Base-by-base conservation (phyloP, 1,284 basidiomycete genomes). In the Trametes versicolor region DNA sequence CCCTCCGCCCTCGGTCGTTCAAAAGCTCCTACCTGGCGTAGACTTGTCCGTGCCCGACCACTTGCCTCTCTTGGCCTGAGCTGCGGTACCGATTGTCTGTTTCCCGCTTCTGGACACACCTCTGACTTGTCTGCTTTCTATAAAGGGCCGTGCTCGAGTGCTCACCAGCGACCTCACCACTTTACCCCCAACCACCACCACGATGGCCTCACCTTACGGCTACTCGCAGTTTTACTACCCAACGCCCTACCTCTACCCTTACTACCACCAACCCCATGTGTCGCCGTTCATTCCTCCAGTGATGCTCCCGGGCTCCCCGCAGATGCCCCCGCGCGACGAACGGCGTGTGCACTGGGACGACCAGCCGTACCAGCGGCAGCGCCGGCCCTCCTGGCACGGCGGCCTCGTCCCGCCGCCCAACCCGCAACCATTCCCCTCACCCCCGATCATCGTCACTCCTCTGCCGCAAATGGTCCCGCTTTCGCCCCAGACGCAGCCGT, bases 371-470 rank as follows among this genome's bases (percentile, higher is more conserved):
- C 57, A 60, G 1, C 73, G 71, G n/a, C 58, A 63, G 19, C 71
- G 75, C 43, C 73, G 73, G 19, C 75, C 75, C 13, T 77, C 76
- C 23, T 77, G 74, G 73, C 71, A 75, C 54, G 72, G 68, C 8
- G 70, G 69, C 15, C 67, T 66, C 27, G 70, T 73, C 29, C 70
- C 74, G 27, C 43, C 72, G 12, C 72, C 74, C 17, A 73, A 73
- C 63, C 70, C 73, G 15, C 64, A 59, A 4, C 74, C 74, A 8
- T 75, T 75, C 60, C 74, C 75, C 15, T 76, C 75, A 2, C 74
- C 76, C 7, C 74, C 75, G 2, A 63, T 75, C 36, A 27, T 74
- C 21, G 68, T 72, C 58, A 71, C 72, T 12, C 65, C 71, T n/a
- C 72, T 76, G 2, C 72, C 72, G 17, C 58, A 66, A 9, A 66